Percentiles rank a stretch among this genome's conserved stretches.
Evolutionary conservation across 768 basidiomycete species (phyloP).

Genomic region (Leccinum fibrillosum): DNA sequence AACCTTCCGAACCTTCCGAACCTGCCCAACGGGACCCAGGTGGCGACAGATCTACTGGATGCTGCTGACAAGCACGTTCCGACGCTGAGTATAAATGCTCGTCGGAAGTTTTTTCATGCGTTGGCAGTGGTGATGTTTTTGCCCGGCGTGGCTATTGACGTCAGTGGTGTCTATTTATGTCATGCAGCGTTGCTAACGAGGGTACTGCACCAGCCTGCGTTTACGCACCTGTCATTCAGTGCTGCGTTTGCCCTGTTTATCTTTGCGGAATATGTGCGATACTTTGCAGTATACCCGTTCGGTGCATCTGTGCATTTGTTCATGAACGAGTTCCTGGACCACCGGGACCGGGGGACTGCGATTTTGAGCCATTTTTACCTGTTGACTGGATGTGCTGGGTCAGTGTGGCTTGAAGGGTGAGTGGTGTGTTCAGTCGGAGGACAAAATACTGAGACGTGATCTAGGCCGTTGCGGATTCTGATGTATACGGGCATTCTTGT

Average conservation of each 20-base stretch:
- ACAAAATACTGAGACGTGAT: conserved; percentile 3
- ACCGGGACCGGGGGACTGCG: conserved; percentile 92
- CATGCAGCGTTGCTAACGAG: conserved; percentile 12
- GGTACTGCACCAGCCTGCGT: conserved; percentile 70
- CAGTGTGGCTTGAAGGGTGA: conserved; percentile 93
- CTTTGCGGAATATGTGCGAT: conserved; percentile 96
- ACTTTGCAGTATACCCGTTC: conserved; percentile 97
- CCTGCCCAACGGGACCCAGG: conserved; percentile 57
- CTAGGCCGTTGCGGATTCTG: conserved; percentile 48
- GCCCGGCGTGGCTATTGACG: conserved; percentile 90
- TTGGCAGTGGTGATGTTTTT: conserved; percentile 95
- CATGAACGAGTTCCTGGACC: conserved; percentile 96
- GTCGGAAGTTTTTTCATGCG: conserved; percentile 96
- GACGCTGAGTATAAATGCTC: conserved; percentile 83
- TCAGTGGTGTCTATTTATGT: conserved; percentile 41
- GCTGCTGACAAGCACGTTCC: conserved; percentile 90
- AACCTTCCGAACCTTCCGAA: conserved; percentile 41
- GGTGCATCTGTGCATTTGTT: conserved; percentile 92
- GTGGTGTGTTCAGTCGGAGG: conserved; percentile 27
- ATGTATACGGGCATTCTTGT: conserved; percentile 84
- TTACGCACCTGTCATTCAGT: conserved; percentile 92
- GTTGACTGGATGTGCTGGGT: conserved; percentile 90
- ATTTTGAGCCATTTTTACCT: conserved; percentile 98
- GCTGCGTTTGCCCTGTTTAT: conserved; percentile 93
- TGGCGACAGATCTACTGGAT: conserved; percentile 63